Percentiles rank a stretch among this genome's conserved stretches.
Conservation (phyloP, 257 asterid genomes). For the Solanum megistacrolobum region DNA sequence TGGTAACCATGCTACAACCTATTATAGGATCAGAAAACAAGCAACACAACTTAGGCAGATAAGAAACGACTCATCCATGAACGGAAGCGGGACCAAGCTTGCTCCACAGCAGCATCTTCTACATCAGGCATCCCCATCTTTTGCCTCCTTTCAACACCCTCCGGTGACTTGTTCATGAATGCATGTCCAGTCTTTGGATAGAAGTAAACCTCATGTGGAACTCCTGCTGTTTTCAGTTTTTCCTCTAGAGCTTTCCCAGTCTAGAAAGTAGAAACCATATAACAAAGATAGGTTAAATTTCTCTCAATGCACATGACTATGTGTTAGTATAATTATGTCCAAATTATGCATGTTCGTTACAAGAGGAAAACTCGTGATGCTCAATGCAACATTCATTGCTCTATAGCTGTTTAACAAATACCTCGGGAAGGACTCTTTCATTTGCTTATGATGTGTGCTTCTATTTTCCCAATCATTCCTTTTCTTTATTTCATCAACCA, state of each 20-base stretch:
- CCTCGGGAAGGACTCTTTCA: neutral
- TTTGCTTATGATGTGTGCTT: neutral
- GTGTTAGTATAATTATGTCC: neutral
- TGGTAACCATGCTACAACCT: neutral
- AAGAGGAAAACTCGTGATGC: neutral
- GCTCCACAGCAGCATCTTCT: slow-evolving; percentile 58
- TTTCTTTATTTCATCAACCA: neutral
- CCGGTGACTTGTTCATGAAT: slow-evolving; percentile 79
- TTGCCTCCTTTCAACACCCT: slow-evolving; percentile 65
- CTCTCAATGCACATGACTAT: neutral
- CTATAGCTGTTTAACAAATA: neutral
- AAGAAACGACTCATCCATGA: slow-evolving; percentile 75
- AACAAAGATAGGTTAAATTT: neutral
- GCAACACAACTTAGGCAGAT: slow-evolving; percentile 20
- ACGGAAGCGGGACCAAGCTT: slow-evolving; percentile 80
- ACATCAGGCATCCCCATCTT: slow-evolving; percentile 72
- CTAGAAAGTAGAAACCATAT: slow-evolving; percentile 43
- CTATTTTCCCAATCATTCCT: neutral
- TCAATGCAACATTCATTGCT: neutral
- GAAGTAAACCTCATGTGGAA: slow-evolving; percentile 65
- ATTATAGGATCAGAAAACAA: neutral
- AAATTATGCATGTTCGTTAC: neutral
- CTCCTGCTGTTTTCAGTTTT: slow-evolving; percentile 70
- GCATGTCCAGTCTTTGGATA: slow-evolving; percentile 80
- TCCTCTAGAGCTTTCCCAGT: slow-evolving; percentile 75